A percentile compares a stretch with the other conserved stretches of the same genome.
phyloP scores from a whole-genome alignment of 2,329 filamentous ascomycete species.

The Biscogniauxia mediterranea region DNA sequence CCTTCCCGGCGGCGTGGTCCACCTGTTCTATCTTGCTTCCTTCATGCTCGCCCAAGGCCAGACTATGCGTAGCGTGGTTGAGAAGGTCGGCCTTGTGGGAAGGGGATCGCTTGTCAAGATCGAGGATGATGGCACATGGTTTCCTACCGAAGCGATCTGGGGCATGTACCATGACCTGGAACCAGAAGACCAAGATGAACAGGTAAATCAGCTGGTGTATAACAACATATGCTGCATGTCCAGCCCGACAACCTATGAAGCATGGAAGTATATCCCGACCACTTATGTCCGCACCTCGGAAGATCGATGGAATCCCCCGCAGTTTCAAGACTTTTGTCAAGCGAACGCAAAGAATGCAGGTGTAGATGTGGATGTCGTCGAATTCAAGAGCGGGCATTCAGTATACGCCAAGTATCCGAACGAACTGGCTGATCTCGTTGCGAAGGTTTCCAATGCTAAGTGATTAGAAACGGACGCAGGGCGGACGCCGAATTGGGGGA shows the following conservation, averaged over 20 bases:
- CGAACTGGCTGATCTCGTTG: no score
- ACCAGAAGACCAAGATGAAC: constrained; percentile 8
- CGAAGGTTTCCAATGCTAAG: no score
- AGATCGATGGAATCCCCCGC: not conserved
- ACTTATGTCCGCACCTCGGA: constrained; percentile 3
- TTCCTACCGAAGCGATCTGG: constrained; percentile 2
- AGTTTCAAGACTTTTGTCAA: constrained; percentile 3
- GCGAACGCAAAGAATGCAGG: no score
- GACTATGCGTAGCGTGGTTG: constrained; percentile 16
- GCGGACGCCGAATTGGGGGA: no score
- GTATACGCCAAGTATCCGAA: no score
- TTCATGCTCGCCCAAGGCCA: constrained; percentile 32
- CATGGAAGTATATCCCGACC: constrained; percentile 4
- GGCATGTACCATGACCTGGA: constrained; percentile 8
- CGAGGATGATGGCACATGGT: constrained; percentile 8
- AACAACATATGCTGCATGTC: not conserved
- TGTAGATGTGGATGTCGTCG: no score
- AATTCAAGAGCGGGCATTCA: no score
- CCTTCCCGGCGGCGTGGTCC: constrained; percentile 38
- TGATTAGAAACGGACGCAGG: no score
- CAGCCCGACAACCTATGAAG: constrained; percentile 1
- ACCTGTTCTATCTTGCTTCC: constrained; percentile 35
- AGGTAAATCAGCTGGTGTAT: not conserved
- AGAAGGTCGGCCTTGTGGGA: not conserved
- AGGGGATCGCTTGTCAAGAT: not conserved